These are phyloP conservation scores for Beauveria caledonica DNA, from an alignment of 2,329 filamentous ascomycete species.

Conservation along the genomic window DNA sequence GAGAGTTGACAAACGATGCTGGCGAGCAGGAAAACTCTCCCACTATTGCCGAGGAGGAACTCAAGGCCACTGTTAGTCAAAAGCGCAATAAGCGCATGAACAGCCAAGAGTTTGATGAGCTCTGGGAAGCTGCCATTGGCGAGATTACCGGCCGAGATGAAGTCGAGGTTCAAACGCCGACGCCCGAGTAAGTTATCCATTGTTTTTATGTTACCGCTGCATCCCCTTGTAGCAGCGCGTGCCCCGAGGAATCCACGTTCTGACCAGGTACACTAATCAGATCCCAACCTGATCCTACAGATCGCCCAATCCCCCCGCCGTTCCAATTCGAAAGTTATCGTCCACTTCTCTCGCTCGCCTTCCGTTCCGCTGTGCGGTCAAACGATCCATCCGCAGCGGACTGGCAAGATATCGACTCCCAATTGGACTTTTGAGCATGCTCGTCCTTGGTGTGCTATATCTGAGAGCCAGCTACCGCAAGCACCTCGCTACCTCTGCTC, in stretches of 20 bases:
- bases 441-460: constrained; percentile 49
- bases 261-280: constrained; percentile 77
- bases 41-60: constrained; percentile 55
- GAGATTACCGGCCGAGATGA: constrained; percentile 60
- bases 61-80: constrained; percentile 68
- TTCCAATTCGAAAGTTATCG: constrained; percentile 58
- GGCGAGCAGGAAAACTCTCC: constrained; percentile 53
- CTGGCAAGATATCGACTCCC: constrained; percentile 81
- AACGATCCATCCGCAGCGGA: constrained; percentile 67
- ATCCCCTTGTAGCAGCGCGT: background rate
- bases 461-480: constrained; percentile 54
- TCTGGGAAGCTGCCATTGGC: constrained; percentile 67
- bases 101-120: constrained; percentile 82
- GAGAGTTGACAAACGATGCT: constrained; percentile 56
- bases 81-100: constrained; percentile 77
- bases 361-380: constrained; percentile 75
- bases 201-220: constrained; percentile 17
- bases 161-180: constrained; percentile 35
- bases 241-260: constrained; percentile 22
- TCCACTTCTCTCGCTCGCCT: constrained; percentile 87
- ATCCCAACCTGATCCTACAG: constrained; percentile 63
- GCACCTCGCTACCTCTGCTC: constrained; percentile 56
- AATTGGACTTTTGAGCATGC: constrained; percentile 58
- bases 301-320: constrained; percentile 55
- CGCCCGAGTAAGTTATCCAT: constrained; percentile 43